A percentile compares a stretch with the other conserved stretches of the same genome.
phyloP scores from a whole-genome alignment of 2,329 filamentous ascomycete genomes.

The Epichloe hybrida region DNA sequence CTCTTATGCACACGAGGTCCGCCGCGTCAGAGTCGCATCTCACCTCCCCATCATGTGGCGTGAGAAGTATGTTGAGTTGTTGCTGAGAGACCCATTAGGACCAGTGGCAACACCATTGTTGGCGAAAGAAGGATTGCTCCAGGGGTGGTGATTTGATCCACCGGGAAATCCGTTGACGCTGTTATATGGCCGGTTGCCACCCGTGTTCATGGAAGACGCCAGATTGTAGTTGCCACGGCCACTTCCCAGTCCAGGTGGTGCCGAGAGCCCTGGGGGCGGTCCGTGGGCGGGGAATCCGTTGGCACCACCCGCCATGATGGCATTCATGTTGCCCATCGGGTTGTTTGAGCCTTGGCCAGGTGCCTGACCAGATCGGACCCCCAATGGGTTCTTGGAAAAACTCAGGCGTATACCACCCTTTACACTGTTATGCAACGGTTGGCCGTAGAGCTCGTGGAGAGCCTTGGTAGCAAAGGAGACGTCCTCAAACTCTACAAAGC shows the following conservation, averaged over 20 bases:
- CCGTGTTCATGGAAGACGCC: slow-evolving; percentile 10
- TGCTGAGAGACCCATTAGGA: slow-evolving; percentile 8
- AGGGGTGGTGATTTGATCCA: slow-evolving; percentile 11
- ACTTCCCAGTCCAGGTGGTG: slow-evolving; percentile 54
- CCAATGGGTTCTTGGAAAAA: slow-evolving; percentile 94
- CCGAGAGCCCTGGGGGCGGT: slow-evolving; percentile 68
- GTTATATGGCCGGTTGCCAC: slow-evolving; percentile 7
- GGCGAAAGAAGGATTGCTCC: slow-evolving; percentile 11
- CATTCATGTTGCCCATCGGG: slow-evolving; percentile 42
- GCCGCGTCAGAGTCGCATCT: neutral
- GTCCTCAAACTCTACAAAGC: slow-evolving; percentile 96
- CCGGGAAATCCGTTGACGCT: slow-evolving; percentile 8
- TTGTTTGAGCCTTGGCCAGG: slow-evolving; percentile 25
- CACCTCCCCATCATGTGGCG: slow-evolving; percentile 23
- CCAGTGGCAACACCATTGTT: slow-evolving; percentile 11
- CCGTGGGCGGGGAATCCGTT: slow-evolving; percentile 56
- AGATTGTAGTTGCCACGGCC: slow-evolving; percentile 13
- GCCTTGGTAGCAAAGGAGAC: slow-evolving; percentile 84
- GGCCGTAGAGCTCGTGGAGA: slow-evolving; percentile 78
- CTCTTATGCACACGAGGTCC: neutral
- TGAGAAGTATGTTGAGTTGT: slow-evolving; percentile 14
- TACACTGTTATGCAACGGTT: slow-evolving; percentile 74
- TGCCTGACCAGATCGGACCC: slow-evolving; percentile 70
- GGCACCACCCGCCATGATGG: slow-evolving; percentile 33
- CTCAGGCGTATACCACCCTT: slow-evolving; percentile 92